Evolutionary conservation across 192 early-diverging fungal genomes (phyloP).

Genomic region (Coemansia sp.): DNA sequence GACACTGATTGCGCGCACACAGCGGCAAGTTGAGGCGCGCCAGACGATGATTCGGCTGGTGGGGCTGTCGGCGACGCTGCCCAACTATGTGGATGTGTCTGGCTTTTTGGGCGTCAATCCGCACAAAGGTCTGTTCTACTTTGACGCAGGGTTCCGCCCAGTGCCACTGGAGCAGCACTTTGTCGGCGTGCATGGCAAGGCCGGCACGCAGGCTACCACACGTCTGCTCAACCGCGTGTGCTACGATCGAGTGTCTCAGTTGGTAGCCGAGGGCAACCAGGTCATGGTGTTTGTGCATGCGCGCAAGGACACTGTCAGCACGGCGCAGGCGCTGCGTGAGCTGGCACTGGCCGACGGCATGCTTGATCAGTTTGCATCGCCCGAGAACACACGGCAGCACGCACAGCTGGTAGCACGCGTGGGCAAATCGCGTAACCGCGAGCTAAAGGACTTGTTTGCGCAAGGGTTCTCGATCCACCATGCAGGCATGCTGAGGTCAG

Average conservation of each 20-base stretch:
- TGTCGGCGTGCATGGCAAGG: conserved; percentile 86
- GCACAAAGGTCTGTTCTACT: conserved; percentile 91
- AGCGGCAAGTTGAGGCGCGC: conserved; percentile 85
- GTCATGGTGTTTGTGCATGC: conserved; percentile 99
- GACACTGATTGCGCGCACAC: conserved; percentile 91
- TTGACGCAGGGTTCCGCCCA: conserved; percentile 92
- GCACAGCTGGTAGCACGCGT: conserved; percentile 61
- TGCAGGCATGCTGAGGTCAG: conserved; percentile 90
- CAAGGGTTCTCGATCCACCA: conserved; percentile 94
- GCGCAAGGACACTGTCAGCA: conserved; percentile 97
- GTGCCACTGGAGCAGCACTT: conserved; percentile 97
- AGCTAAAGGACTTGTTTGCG: conserved; percentile 82
- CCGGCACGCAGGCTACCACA: conserved; percentile 63
- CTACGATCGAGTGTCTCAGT: conserved; percentile 76
- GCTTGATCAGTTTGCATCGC: conserved; percentile 31
- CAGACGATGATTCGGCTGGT: conserved; percentile 96
- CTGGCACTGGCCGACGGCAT: conserved; percentile 66
- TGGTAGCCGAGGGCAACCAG: conserved; percentile 85
- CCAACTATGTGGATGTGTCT: conserved; percentile 97
- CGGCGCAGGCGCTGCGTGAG: conserved; percentile 76
- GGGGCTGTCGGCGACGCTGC: conserved; percentile 95
- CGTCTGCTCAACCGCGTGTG: conserved; percentile 78
- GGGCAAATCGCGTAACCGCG: conserved; percentile 73
- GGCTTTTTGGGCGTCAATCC: conserved; percentile 91
- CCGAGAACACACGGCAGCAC: conserved; percentile 52